Evolutionary conservation across 352 stramenopile species (phyloP).

Genomic region (Thalassiosira hispida): DNA sequence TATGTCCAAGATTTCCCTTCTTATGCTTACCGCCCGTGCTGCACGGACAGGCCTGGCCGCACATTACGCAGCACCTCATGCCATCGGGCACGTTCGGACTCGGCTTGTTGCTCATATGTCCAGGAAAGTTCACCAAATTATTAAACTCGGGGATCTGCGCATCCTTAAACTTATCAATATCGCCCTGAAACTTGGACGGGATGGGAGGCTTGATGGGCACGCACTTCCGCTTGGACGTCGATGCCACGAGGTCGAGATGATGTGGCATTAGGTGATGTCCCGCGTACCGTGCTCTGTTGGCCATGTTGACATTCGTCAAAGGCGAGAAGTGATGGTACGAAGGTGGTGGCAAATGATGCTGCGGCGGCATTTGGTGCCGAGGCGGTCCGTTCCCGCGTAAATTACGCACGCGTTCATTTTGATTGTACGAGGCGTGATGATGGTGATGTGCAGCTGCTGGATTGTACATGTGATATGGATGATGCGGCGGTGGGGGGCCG

Average conservation of each 20-base stretch:
- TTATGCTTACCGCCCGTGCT: conserved; percentile 65
- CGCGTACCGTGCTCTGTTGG: conserved; percentile 45
- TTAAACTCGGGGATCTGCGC: conserved; percentile 80
- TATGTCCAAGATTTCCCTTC: conserved; percentile 8
- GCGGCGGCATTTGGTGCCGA: conserved; percentile 66
- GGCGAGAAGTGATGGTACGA: conserved; percentile 77
- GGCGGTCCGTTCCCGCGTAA: conserved; percentile 61
- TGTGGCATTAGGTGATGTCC: conserved; percentile 18
- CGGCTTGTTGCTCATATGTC: conserved; percentile 81
- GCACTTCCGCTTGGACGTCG: conserved; percentile 77
- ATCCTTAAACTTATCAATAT: conserved; percentile 80
- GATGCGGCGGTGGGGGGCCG: conserved; percentile 9
- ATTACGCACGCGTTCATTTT: conserved; percentile 70
- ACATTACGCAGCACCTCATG: conserved; percentile 85
- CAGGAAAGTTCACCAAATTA: conserved; percentile 82
- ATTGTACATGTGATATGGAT: conserved; percentile 32
- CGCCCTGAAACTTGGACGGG: conserved; percentile 80
- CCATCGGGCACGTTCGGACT: conserved; percentile 75
- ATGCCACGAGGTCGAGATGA: conserved; percentile 55
- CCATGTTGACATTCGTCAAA: conserved; percentile 55
- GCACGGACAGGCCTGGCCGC: conserved; percentile 75
- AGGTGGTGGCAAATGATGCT: conserved; percentile 66
- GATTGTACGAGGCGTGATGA: conserved; percentile 31
- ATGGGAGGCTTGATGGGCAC: conserved; percentile 76
- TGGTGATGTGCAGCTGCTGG: conserved; percentile 27